A percentile compares a stretch with the other conserved stretches of the same genome.
Conservation (phyloP, 2,329 filamentous ascomycete species). For the Clonostachys sp. region DNA sequence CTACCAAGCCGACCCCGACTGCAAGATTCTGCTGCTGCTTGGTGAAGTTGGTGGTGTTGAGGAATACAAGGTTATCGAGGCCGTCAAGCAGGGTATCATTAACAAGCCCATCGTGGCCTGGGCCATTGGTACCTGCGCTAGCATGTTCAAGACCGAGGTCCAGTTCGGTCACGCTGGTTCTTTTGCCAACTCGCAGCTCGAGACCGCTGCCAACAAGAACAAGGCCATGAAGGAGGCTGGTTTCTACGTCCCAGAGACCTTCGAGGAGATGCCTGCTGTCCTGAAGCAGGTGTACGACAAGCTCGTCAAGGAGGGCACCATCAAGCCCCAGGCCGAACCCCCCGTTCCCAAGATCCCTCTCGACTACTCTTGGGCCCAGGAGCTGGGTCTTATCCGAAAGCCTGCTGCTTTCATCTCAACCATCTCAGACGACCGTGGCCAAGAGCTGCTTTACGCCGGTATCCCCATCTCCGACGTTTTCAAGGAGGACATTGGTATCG, state of each 20-base stretch:
- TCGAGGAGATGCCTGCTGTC: conserved; percentile 83
- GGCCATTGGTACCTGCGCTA: conserved; percentile 98
- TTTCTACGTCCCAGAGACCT: conserved; percentile 91
- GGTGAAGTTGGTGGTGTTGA: conserved; percentile 99
- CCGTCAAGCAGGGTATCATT: conserved; percentile 88
- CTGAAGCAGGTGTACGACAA: conserved; percentile 83
- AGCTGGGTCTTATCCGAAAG: conserved; percentile 98
- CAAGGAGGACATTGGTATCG: conserved; percentile 97
- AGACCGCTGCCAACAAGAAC: conserved; percentile 97
- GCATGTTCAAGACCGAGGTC: conserved; percentile 99
- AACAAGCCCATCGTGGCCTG: conserved; percentile 99
- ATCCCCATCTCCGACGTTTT: conserved; percentile 99
- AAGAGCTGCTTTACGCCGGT: conserved; percentile 96
- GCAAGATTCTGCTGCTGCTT: conserved; percentile 94
- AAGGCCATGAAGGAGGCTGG: conserved; percentile 92
- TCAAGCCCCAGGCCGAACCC: conserved; percentile 84
- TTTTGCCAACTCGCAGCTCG: conserved; percentile 98
- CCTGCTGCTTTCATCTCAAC: conserved; percentile 99
- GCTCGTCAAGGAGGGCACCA: conserved; percentile 78
- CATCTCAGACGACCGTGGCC: conserved; percentile 98
- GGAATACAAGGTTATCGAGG: conserved; percentile 99
- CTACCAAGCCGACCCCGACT: conserved; percentile 93
- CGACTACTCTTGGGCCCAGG: conserved; percentile 99
- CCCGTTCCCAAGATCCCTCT: conserved; percentile 98
- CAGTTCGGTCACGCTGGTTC: conserved; percentile 99